Percentiles rank a stretch among this genome's conserved stretches.
phyloP scores from a whole-genome alignment of 768 basidiomycete genomes.

The Bullera alba region DNA sequence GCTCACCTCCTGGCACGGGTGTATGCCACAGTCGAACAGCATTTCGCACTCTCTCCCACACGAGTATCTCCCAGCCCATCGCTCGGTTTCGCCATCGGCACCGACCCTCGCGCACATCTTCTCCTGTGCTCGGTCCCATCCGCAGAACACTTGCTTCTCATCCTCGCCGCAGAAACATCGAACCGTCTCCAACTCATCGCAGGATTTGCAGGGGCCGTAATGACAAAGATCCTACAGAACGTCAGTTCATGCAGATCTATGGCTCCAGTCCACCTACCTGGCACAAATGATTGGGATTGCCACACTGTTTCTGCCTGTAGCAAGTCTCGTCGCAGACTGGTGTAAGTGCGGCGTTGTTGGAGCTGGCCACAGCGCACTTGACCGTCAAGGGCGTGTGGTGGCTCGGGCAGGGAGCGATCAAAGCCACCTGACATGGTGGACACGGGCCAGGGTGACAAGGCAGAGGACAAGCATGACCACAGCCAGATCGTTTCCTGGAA shows the following conservation, averaged over 20 bases:
- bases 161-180: conserved; percentile 78
- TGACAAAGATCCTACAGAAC: conserved; percentile 57
- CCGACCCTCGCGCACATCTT: conserved; percentile 45
- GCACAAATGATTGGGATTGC: conserved; percentile 57
- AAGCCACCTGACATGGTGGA: conserved; percentile 80
- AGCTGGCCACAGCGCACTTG: conserved; percentile 37
- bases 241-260: no score
- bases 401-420: conserved; percentile 72
- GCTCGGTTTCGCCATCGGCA: conserved; percentile 47
- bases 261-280: conserved; percentile 29
- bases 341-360: conserved; percentile 27
- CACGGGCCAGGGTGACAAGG: conserved; percentile 93
- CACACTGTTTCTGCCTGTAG: conserved; percentile 56
- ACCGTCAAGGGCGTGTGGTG: conserved; percentile 54
- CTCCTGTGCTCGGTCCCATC: conserved; percentile 42
- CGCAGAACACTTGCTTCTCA: conserved; percentile 58
- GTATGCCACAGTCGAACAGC: conserved; percentile 67
- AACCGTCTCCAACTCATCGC: conserved; percentile 54
- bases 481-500: conserved; percentile 47
- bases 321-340: conserved; percentile 48
- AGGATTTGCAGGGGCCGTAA: conserved; percentile 63
- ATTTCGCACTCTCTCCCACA: conserved; percentile 63
- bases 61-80: conserved; percentile 61
- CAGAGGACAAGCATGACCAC: conserved; percentile 75
- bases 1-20: conserved; percentile 58